phyloP scores from a whole-genome alignment of 2,329 filamentous ascomycete species.

The Verticillium isaacii region DNA sequence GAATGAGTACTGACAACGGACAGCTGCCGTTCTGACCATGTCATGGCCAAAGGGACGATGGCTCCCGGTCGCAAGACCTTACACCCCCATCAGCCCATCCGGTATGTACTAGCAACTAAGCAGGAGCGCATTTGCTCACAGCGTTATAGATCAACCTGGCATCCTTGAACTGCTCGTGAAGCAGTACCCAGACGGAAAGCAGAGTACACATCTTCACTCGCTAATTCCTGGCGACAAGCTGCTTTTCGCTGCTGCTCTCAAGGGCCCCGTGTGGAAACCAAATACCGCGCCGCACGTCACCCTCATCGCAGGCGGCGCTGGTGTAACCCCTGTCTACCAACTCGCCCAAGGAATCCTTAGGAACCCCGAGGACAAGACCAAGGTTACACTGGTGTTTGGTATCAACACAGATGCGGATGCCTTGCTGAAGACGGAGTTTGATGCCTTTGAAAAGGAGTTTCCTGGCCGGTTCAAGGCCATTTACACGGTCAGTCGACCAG shows the following conservation, averaged over 20 bases:
- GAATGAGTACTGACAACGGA: neutral
- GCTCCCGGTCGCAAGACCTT: slow-evolving; percentile 1
- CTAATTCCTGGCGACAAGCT: slow-evolving; percentile 58
- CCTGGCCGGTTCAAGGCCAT: slow-evolving; percentile 52
- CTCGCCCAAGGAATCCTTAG: slow-evolving; percentile 57
- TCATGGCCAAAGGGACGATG: slow-evolving; percentile 2
- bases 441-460: slow-evolving; percentile 42
- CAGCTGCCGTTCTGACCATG: slow-evolving; percentile 1
- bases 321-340: slow-evolving; percentile 68
- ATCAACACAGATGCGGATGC: slow-evolving; percentile 62
- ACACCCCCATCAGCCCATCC: neutral
- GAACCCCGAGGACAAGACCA: slow-evolving; percentile 57
- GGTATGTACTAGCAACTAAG: neutral
- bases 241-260: slow-evolving; percentile 50
- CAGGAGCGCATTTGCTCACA: neutral
- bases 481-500: slow-evolving; percentile 51
- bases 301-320: slow-evolving; percentile 66
- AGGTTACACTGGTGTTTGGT: slow-evolving; percentile 61
- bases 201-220: slow-evolving; percentile 61
- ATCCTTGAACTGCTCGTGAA: slow-evolving; percentile 63
- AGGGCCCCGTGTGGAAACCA: slow-evolving; percentile 48
- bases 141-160: slow-evolving; percentile 45
- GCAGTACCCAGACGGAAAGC: slow-evolving; percentile 61
- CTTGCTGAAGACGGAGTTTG: slow-evolving; percentile 49
- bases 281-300: slow-evolving; percentile 48